Evolutionary conservation across 257 asterid species (phyloP).

Genomic region (Petunia axillaris): DNA sequence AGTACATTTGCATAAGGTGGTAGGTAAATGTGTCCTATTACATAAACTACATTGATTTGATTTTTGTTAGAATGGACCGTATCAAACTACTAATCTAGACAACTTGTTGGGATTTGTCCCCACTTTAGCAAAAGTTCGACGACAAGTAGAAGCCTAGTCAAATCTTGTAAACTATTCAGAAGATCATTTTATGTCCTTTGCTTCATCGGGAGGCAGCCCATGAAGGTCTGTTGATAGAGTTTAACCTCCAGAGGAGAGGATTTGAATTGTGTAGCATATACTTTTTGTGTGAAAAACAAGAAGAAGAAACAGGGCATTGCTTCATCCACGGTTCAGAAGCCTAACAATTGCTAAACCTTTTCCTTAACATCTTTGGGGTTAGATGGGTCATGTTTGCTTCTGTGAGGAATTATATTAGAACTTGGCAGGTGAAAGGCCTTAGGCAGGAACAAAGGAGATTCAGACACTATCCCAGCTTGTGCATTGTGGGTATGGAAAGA

Average conservation of each 20-base stretch:
- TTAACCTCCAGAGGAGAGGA: constrained; percentile 16
- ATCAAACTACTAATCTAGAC: constrained; percentile 8
- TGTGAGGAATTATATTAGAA: not conserved
- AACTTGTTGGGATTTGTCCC: not conserved
- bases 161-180: not conserved
- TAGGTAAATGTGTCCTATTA: constrained; percentile 8
- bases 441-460: constrained; percentile 9
- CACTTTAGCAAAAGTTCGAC: not conserved
- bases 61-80: not conserved
- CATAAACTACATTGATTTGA: constrained; percentile 4
- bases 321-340: constrained; percentile 8
- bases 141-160: not conserved
- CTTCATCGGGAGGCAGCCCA: not conserved
- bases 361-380: not conserved
- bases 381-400: not conserved
- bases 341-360: not conserved
- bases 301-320: not conserved
- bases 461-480: not conserved
- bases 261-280: not conserved
- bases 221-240: not conserved
- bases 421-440: not conserved
- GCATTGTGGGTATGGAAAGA: not conserved
- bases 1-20: constrained; percentile 7
- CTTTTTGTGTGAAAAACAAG: not conserved
- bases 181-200: not conserved